Percentiles rank a stretch among this genome's conserved stretches.
phyloP scores from a whole-genome alignment of 805 yeast species.

The Ogataea angusta region DNA sequence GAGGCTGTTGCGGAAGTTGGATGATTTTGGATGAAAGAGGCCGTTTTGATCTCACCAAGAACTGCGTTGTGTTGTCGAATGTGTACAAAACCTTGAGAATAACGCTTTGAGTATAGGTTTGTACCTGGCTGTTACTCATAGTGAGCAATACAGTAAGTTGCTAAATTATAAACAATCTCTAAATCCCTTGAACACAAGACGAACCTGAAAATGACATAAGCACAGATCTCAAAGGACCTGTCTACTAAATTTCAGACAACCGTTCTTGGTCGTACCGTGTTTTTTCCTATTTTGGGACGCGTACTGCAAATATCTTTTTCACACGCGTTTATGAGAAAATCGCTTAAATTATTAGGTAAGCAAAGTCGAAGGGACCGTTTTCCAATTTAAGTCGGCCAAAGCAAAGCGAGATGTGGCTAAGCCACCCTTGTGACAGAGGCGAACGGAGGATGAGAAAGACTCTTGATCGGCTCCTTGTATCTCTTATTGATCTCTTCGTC shows the following conservation, averaged over 20 bases:
- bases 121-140: conserved; percentile 23
- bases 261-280: conserved; percentile 8
- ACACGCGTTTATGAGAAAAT: conserved; percentile 1
- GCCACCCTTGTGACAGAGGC: conserved; percentile 30
- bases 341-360: background rate
- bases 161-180: conserved; percentile 6
- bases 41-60: conserved; percentile 38
- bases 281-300: conserved; percentile 14
- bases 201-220: conserved; percentile 8
- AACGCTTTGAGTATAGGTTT: conserved; percentile 26
- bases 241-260: conserved; percentile 7
- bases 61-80: conserved; percentile 41
- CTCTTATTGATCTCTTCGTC: conserved; percentile 21
- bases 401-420: conserved; percentile 5
- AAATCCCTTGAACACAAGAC: conserved; percentile 1
- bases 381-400: background rate
- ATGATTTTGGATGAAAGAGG: conserved; percentile 39
- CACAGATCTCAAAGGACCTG: conserved; percentile 8
- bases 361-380: background rate
- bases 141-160: conserved; percentile 1
- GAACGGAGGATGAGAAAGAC: conserved; percentile 32
- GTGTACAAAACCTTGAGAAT: conserved; percentile 40
- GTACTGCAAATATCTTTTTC: conserved; percentile 4
- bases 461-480: conserved; percentile 22
- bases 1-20: conserved; percentile 41